A percentile compares a stretch with the other conserved stretches of the same genome.
These are phyloP conservation scores for Emericellopsis terricola DNA, from an alignment of 495 filamentous ascomycete genomes.

Conservation along the genomic window DNA sequence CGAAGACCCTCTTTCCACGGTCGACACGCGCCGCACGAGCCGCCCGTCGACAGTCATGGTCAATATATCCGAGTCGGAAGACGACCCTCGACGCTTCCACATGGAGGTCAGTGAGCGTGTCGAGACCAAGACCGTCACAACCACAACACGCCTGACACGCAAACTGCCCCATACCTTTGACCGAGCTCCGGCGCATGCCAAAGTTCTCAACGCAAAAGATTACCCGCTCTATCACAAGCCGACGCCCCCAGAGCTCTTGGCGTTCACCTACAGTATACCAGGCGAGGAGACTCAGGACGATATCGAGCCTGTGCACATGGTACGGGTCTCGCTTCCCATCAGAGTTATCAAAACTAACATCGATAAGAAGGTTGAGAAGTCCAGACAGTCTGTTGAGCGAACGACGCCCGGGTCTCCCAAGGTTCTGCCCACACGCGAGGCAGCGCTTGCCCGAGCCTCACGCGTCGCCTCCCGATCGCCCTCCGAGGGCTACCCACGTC, in stretches of 20 bases:
- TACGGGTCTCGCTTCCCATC: no score
- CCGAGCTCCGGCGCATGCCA: slow-evolving; percentile 51
- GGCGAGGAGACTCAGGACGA: slow-evolving; percentile 26
- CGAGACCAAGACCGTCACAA: slow-evolving; percentile 61
- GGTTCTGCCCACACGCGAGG: no score
- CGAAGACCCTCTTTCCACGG: no score
- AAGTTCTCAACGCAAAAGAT: slow-evolving; percentile 65
- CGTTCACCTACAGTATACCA: slow-evolving; percentile 43
- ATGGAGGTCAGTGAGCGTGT: slow-evolving; percentile 36
- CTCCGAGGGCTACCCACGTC: no score
- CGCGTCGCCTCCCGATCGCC: no score
- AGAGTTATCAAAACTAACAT: no score
- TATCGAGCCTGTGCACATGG: slow-evolving; percentile 22
- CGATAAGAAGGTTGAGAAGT: no score
- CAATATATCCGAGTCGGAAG: slow-evolving; percentile 20
- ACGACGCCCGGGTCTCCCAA: no score
- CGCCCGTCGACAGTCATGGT: no score
- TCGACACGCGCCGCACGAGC: no score
- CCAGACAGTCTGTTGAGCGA: no score
- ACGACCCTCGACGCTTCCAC: slow-evolving; percentile 18
- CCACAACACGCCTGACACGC: slow-evolving; percentile 85
- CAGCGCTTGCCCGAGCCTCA: no score
- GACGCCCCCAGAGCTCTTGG: slow-evolving; percentile 58
- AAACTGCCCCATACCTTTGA: slow-evolving; percentile 71
- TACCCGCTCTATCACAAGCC: slow-evolving; percentile 74